Conservation (phyloP, 768 basidiomycete species). For the Gymnopilus junonius region DNA sequence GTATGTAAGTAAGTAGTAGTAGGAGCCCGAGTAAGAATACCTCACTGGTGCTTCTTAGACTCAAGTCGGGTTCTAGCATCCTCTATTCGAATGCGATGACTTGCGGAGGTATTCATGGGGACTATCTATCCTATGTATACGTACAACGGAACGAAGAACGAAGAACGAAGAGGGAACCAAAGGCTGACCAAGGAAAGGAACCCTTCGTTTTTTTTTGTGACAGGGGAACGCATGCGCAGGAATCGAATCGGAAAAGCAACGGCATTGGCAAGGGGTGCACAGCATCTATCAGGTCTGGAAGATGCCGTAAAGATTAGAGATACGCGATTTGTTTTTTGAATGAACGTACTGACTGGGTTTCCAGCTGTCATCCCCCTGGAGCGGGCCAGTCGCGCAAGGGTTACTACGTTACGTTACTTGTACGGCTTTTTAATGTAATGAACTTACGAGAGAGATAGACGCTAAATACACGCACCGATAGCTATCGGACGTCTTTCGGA, state of each 20-base stretch:
- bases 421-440: background rate
- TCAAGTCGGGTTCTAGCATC: too few species aligned
- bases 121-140: too few species aligned
- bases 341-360: background rate
- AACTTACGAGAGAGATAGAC: background rate
- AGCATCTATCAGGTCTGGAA: background rate
- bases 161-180: background rate
- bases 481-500: background rate
- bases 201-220: too few species aligned
- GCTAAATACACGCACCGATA: background rate
- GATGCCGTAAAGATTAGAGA: slow-evolving; percentile 1
- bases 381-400: background rate
- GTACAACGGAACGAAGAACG: too few species aligned
- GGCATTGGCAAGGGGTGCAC: too few species aligned
- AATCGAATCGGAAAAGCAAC: background rate
- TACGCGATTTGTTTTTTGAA: background rate
- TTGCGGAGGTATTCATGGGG: background rate
- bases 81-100: too few species aligned
- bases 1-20: background rate
- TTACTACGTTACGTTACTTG: background rate
- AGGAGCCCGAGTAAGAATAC: too few species aligned
- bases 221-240: background rate
- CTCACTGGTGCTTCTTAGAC: too few species aligned
- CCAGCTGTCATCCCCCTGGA: background rate
- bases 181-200: background rate